Base-by-base conservation (phyloP, 2,329 filamentous ascomycete species). In the Fusarium sp. region DNA sequence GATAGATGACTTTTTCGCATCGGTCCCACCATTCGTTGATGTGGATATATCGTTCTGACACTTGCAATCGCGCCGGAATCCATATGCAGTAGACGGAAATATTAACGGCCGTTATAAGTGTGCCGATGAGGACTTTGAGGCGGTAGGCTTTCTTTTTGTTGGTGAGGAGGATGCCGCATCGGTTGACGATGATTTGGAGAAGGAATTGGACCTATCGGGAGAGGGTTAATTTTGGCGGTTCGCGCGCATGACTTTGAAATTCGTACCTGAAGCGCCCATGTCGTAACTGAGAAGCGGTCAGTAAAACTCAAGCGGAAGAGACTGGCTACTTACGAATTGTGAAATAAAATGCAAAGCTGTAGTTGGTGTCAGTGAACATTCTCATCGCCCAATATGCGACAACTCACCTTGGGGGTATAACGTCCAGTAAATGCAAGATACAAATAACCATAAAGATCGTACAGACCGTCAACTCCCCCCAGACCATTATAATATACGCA, bases 401-500 rank as follows among this genome's bases (percentile, higher is more conserved):
- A 33, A 55, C 76, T 58, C 7, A 79, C 77, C 77, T 78, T 7
- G 78, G 75, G 28, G 77, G 75, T 56, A 80, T 78, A 44, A 70
- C 44, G 22, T 57, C 63, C 20, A 75, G 49, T 22, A 80, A 58
- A 66, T 79, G 73, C 66, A 80, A 35, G 10, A 74, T 75, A 36
- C 77, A 80, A 35, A 86, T 80, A 31, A 85, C 67, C 11, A 80
- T 82, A 44, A 87, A 87, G 14, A 80, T 70, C 17, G 85, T 77
- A 17, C 83, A 86, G 7, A 84, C 83, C 3, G 80, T 5, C 7
- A 87, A 80, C 73, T 87, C 86, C 35, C 82, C 58, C 86, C 85
- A 87, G 61, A 87, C 83, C 83, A 87, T 83, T 80, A 83, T 84
- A 0, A 87, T 80, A 66, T 87, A 87, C 2, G 81, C 77, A 68